Base-by-base conservation (phyloP, 768 basidiomycete genomes). In the Jaapia argillacea region DNA sequence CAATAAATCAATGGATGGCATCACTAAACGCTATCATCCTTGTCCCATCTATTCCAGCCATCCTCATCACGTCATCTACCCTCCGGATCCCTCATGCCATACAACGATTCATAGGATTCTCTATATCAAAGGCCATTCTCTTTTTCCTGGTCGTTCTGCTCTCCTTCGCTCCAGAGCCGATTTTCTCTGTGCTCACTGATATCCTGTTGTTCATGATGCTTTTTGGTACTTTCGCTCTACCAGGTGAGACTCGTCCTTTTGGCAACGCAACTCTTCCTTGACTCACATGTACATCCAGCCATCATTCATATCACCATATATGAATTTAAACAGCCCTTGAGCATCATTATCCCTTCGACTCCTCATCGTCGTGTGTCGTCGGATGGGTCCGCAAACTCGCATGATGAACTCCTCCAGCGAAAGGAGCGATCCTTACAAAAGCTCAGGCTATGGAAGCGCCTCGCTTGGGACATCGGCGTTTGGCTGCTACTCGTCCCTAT, bases 361-460 rank as follows among this genome's bases (percentile, higher is more conserved):
- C 66, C 65, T 38, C 36, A 44, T 42, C 37, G 56, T 51, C 16
- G 31, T 10, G 31, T 33, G 10, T 38, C 37, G 10, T 22, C 37
- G 37, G 10, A 10, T 21, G 16, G 31, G 31, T 10, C 37, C 13
- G 22, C 55, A 20, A 57, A 52, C 46, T 53, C 57, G 22, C 55
- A 67, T 16, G 84, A 87, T 54, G 80, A 85, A 45, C 75, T 97
- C 18, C 64, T 97, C 24, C 78, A 85, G 52, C 72, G 85, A 48
- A 97, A 97, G 65, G 92, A 97, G 61, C 69, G 77, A 37, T 79
- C 79, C 33, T 64, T 97, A 46, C 92, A 96, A 62, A 75, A 75
- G 43, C 70, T 73, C 37, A 75, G 90, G 51, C 70, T 81, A 36
- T 75, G 77, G 28, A 76, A 76, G 51, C 71, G 92, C 24, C 63